Percentiles rank a stretch among this genome's conserved stretches.
phyloP scores from a whole-genome alignment of 2,329 filamentous ascomycete genomes.

The Nigrospora sphaerica region DNA sequence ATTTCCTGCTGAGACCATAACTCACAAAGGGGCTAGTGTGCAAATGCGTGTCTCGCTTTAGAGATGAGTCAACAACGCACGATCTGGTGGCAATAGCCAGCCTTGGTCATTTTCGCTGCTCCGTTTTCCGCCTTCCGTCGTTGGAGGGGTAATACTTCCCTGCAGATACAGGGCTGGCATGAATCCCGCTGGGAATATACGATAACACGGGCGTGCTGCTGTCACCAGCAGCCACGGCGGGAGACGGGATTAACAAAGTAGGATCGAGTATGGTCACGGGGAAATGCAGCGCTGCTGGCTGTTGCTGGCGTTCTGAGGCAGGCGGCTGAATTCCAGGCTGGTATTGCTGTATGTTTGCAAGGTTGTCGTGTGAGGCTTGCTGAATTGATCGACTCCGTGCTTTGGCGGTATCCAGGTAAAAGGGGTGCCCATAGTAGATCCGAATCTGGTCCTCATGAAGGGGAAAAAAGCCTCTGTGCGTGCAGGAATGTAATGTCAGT shows the following conservation, averaged over 20 bases:
- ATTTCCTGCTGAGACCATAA: no score
- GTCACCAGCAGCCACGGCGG: no score
- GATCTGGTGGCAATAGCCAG: no score
- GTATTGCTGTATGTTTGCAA: conserved; percentile 5
- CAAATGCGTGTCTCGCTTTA: no score
- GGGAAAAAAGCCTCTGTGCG: conserved; percentile 52
- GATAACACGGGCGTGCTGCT: conserved; percentile 39
- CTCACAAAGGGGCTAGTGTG: no score
- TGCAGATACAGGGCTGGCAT: conserved; percentile 41
- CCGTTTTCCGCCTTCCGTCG: conserved; percentile 38
- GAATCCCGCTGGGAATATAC: conserved; percentile 42
- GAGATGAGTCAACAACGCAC: no score
- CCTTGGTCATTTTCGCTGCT: conserved; percentile 10
- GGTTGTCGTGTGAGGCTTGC: conserved; percentile 23
- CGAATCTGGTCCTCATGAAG: conserved; percentile 48
- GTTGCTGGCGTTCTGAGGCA: background rate
- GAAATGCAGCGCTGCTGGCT: no score
- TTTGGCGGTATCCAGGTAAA: conserved; percentile 34
- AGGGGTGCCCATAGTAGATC: conserved; percentile 44
- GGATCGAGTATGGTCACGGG: no score
- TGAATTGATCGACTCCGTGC: conserved; percentile 26
- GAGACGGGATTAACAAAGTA: no score
- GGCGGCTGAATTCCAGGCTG: background rate
- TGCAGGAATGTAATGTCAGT: background rate
- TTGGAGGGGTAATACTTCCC: conserved; percentile 60